Percentiles rank a stretch among this genome's conserved stretches.
Conservation (phyloP, 345 rosid genomes). For the Abelmoschus esculentus region DNA sequence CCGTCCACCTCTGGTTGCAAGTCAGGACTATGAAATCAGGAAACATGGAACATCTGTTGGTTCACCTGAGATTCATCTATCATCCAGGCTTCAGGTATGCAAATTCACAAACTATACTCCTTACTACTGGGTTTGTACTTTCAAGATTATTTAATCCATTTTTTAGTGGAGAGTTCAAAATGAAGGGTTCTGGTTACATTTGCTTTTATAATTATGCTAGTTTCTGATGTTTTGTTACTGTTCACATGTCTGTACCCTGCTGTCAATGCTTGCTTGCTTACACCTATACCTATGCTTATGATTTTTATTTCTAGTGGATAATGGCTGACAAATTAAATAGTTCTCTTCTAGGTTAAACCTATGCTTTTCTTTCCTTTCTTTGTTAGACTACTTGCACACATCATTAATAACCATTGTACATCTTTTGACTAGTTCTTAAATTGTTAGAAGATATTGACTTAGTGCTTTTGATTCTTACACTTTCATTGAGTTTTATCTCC, state of each 20-base stretch:
- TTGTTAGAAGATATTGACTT: neutral
- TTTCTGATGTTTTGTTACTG: neutral
- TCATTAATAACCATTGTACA: neutral
- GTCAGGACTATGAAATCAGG: conserved; percentile 70
- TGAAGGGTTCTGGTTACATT: too few species aligned
- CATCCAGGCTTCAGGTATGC: conserved; percentile 77
- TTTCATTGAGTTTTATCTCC: neutral
- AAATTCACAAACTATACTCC: neutral
- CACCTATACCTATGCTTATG: too few species aligned
- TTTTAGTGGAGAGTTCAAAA: too few species aligned
- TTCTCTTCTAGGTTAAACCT: too few species aligned
- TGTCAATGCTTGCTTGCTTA: neutral
- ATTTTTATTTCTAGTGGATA: neutral
- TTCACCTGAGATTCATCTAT: conserved; percentile 68
- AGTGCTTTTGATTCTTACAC: neutral
- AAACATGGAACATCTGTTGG: conserved; percentile 84
- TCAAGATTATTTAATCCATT: neutral
- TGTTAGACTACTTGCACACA: neutral
- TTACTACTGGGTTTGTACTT: neutral
- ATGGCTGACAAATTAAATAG: too few species aligned
- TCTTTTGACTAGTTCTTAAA: neutral
- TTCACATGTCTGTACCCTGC: neutral
- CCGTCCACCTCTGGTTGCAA: conserved; percentile 52
- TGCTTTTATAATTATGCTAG: too few species aligned
- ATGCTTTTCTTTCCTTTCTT: neutral